Base-by-base conservation (phyloP, 2,329 filamentous ascomycete genomes). In the Penicillium sclerotigenum region DNA sequence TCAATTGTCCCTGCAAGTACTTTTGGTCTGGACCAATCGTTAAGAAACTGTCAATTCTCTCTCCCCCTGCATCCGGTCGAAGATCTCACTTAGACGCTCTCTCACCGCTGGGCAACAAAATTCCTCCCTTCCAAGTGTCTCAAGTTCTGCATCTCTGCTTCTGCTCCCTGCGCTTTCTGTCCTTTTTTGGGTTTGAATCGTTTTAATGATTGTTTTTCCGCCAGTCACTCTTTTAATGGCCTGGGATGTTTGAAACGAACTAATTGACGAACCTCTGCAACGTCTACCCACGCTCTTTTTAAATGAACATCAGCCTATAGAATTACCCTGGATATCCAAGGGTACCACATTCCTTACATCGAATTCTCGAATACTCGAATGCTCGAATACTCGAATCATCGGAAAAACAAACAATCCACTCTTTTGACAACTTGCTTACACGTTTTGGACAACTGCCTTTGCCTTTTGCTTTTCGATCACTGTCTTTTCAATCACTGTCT, bases 211-310 rank as follows among this genome's bases (percentile, higher is more conserved):
- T 54, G 46, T 38, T 54, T 54, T 54, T 54, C 52, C 62, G 58
- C 65, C 63, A 63, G 60, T 68, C 68, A 57, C 65, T 71, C 68
- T 65, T 70, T 70, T 71, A 62, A 68, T 69, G 66, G 66, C 63
- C 36, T 60, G 56, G 45, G 43, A 64, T 62, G 65, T 63, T 63
- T 65, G 57, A 64, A 62, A 64, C 59, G 57, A 62, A 40, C 54
- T 56, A 55, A 59, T 56, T 62, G 60, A 62, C 59, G 63, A 60
- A 60, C 61, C 48, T 65, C 59, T 58, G 58, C 63, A 58, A 58
- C 63, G 60, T 65, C 65, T 28, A 41, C 64, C 59, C 61, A 69
- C 68, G 59, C 65, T 70, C 64, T 65, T 65, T 70, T 48, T 41
- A 18, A 29, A 47, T 47, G 42, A 48, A 52, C 26, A 31, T 52